Conservation (phyloP, 2,329 filamentous ascomycete genomes). For the Verticillium longisporum region DNA sequence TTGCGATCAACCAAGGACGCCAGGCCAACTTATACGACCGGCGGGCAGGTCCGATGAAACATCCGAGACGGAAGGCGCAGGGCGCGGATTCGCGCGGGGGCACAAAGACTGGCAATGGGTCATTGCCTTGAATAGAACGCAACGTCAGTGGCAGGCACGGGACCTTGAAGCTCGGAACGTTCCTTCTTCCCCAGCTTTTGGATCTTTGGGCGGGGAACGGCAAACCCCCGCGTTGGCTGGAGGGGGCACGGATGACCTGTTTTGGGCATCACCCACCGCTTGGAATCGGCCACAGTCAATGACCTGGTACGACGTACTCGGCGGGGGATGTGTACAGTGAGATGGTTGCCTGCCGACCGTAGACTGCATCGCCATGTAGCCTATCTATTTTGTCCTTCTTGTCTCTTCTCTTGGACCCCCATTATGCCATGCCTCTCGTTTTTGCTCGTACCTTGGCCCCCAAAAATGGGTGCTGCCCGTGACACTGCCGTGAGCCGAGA, state of each 20-base stretch:
- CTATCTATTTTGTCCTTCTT: neutral
- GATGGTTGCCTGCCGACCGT: neutral
- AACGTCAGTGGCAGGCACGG: neutral
- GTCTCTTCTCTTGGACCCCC: neutral
- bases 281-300: neutral
- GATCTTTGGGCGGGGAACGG: neutral
- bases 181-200: neutral
- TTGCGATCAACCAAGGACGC: neutral
- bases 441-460: neutral
- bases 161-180: neutral
- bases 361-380: neutral
- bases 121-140: neutral
- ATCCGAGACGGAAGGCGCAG: neutral
- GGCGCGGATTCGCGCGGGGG: neutral
- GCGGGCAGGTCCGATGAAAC: conserved; percentile 1
- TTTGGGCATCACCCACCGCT: neutral
- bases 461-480: neutral
- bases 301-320: neutral
- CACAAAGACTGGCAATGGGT: too few relatives aligned
- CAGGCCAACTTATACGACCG: conserved; percentile 2
- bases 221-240: neutral
- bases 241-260: neutral
- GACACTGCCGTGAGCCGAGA: neutral
- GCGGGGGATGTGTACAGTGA: neutral
- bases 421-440: neutral